phyloP scores from a whole-genome alignment of 2,329 filamentous ascomycete genomes.

The Diaporthe ilicicola region DNA sequence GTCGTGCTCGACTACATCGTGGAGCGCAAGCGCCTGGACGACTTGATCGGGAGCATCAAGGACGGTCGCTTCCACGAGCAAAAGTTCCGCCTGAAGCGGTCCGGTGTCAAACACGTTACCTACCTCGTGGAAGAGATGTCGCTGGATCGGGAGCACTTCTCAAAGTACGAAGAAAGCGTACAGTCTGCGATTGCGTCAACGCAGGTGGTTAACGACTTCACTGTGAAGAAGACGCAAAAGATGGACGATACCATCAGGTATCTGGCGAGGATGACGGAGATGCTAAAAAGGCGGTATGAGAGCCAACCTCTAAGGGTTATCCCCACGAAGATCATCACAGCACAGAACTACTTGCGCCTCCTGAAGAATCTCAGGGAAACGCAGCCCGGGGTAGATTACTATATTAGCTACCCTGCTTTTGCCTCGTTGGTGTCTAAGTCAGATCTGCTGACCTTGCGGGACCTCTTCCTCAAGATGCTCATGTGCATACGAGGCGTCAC shows the following conservation, averaged over 20 bases:
- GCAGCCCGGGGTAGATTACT: conserved; percentile 59
- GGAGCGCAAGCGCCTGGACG: conserved; percentile 82
- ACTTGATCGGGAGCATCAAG: conserved; percentile 81
- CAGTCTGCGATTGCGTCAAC: conserved; percentile 78
- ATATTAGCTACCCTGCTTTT: conserved; percentile 77
- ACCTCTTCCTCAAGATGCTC: conserved; percentile 84
- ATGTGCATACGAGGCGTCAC: conserved; percentile 82
- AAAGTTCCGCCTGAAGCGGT: conserved; percentile 79
- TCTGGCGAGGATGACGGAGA: conserved; percentile 74
- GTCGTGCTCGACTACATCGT: conserved; percentile 82
- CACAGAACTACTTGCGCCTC: conserved; percentile 71
- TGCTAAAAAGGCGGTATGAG: conserved; percentile 73
- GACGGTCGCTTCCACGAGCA: conserved; percentile 86
- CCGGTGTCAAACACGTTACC: conserved; percentile 78
- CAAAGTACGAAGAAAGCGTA: conserved; percentile 72
- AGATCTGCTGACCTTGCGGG: conserved; percentile 75
- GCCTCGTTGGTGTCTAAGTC: conserved; percentile 79
- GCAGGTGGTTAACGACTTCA: conserved; percentile 81
- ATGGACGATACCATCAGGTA: conserved; percentile 83
- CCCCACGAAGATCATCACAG: conserved; percentile 69
- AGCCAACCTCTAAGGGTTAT: conserved; percentile 66
- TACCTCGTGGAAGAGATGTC: conserved; percentile 81
- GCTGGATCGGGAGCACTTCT: conserved; percentile 61
- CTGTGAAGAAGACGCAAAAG: conserved; percentile 78
- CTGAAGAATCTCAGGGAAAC: conserved; percentile 65